These are phyloP conservation scores for Lophiostoma macrostomum DNA, from an alignment of 495 filamentous ascomycete genomes.

Conservation along the genomic window DNA sequence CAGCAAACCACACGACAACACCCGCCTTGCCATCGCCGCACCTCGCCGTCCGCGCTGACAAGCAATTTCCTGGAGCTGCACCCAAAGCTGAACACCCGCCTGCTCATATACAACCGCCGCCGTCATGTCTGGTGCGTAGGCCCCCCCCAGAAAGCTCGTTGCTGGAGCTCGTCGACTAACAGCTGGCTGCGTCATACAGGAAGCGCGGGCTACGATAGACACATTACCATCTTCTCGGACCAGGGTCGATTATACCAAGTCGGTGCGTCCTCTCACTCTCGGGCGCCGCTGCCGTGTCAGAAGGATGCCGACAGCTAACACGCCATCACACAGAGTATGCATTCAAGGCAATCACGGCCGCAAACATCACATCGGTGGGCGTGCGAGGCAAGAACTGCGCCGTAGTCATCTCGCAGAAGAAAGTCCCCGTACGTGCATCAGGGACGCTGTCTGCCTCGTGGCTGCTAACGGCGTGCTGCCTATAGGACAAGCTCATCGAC, in stretches of 20 bases:
- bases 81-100: conserved; percentile 25
- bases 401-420: conserved; percentile 97
- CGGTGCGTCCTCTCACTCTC: conserved; percentile 61
- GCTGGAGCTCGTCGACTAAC: conserved; percentile 17
- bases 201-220: conserved; percentile 94
- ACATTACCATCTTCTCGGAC: conserved; percentile 99
- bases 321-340: conserved; percentile 97
- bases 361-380: conserved; percentile 96
- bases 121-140: conserved; percentile 36
- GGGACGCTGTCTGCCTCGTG: not conserved
- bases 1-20: not conserved
- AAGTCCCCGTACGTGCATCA: conserved; percentile 76
- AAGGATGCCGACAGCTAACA: too few species aligned
- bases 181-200: conserved; percentile 51
- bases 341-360: conserved; percentile 98
- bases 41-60: conserved; percentile 21
- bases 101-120: conserved; percentile 22
- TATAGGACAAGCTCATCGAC: conserved; percentile 96
- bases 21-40: conserved; percentile 5
- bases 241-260: conserved; percentile 98
- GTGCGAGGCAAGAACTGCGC: conserved; percentile 95
- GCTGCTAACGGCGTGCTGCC: conserved; percentile 13
- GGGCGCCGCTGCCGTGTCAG: not conserved
- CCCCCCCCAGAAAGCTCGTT: conserved; percentile 14
- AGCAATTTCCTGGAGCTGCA: conserved; percentile 31